Conservation (phyloP, 768 basidiomycete species). For the Piloderma croceum region DNA sequence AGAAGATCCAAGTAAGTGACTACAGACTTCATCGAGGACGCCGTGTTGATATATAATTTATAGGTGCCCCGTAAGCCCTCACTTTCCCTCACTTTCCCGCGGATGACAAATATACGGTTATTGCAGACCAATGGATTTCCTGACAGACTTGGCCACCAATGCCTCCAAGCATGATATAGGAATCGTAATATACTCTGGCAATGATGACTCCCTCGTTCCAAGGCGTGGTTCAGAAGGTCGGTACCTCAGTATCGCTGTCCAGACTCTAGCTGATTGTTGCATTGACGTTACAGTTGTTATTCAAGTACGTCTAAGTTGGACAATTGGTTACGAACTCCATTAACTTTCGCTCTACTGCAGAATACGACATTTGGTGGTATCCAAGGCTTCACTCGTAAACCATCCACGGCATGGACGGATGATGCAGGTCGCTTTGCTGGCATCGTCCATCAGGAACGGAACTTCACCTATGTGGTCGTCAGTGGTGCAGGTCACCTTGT, state of each 20-base stretch:
- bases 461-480: constrained; percentile 41
- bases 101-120: no score
- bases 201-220: constrained; percentile 61
- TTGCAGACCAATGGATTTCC: constrained; percentile 56
- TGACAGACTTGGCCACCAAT: constrained; percentile 63
- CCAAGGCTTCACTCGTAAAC: constrained; percentile 65
- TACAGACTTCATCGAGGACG: no score
- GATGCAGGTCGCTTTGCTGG: constrained; percentile 57
- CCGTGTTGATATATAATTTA: no score
- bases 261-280: no score
- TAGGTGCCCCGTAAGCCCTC: no score
- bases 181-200: constrained; percentile 61
- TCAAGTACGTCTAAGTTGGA: constrained; percentile 35
- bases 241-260: constrained; percentile 6
- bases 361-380: constrained; percentile 78
- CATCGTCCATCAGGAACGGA: constrained; percentile 69
- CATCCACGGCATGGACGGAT: constrained; percentile 63
- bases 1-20: neutral
- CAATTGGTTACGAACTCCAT: neutral
- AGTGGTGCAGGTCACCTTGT: constrained; percentile 36
- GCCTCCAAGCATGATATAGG: constrained; percentile 45
- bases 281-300: constrained; percentile 49
- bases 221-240: constrained; percentile 61
- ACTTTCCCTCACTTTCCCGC: no score
- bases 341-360: constrained; percentile 26